Evolutionary conservation across 345 rosid genomes (phyloP), one percentile per base, ranked within the genome.

Genomic region (Citrus unshiu): DNA sequence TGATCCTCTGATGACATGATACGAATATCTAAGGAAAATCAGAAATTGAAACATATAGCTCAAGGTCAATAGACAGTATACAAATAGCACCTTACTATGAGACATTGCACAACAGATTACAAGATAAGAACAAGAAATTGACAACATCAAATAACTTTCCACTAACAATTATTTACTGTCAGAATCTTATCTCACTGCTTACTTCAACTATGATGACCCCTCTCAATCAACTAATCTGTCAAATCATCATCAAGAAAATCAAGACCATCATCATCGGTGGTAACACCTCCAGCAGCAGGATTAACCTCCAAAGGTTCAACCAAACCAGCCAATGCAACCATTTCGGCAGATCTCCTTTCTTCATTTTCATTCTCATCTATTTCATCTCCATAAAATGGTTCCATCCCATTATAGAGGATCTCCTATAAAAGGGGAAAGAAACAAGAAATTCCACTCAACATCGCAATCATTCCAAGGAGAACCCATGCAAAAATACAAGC

Each of bases 211-310:
- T 81, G 77, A 75, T 16, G 74, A 67, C 70, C 69, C 71, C 71
- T 72, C 49, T 13, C 29, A 71, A 70, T 74, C n/a, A 73, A 70
- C 79, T 87, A 87, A 72, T 90, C 89, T 3, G 89, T 87, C 77
- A 85, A 80, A 77, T 85, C 92, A 78, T 87, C 90, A 37, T 87
- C 87, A 74, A 89, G 80, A 81, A 91, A 89, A 82, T 85, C 89
- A 58, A 89, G 85, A 77, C 83, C 87, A 59, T 87, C 93, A n/a
- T 90, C 89, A 30, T 90, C 90, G 61, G 85, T 82, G 25, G 89
- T 80, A 65, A 79, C 87, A 72, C 85, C 84, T 73, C 84, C 90
- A 27, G 73, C 83, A 51, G 84, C 68, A 72, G 81, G 83, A 84
- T 73, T 85, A 81, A 77, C 73, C 43, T 84, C 92, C 78, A 85